Evolutionary conservation across 192 early-diverging fungal species (phyloP).

Genomic region (Dimargaris xerosporica): DNA sequence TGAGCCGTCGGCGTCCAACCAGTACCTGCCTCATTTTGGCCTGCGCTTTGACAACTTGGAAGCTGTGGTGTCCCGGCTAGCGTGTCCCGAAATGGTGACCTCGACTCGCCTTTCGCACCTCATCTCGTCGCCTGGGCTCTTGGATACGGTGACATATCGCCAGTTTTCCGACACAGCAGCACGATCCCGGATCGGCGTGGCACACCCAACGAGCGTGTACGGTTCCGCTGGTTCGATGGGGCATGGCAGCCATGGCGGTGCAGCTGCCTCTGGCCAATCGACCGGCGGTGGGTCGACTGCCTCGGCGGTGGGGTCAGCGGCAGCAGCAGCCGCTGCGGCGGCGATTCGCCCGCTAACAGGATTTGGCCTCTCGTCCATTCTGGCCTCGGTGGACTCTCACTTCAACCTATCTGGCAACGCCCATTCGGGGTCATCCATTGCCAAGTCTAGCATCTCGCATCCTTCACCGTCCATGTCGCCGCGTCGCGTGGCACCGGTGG

Average conservation of each 20-base stretch:
- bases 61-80: slow-evolving; percentile 20
- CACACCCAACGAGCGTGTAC: background rate
- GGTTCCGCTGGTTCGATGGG: too few species aligned
- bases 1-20: slow-evolving; percentile 26
- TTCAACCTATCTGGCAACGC: background rate
- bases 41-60: slow-evolving; percentile 13
- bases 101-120: slow-evolving; percentile 16
- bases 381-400: slow-evolving; percentile 3
- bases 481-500: too few species aligned
- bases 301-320: slow-evolving; percentile 5
- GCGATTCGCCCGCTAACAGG: slow-evolving; percentile 10
- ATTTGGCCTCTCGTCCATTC: slow-evolving; percentile 9
- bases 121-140: background rate
- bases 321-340: slow-evolving; percentile 8
- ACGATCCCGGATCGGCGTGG: background rate
- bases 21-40: slow-evolving; percentile 22
- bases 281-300: background rate
- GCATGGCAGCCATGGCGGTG: background rate
- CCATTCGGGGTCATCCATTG: too few species aligned
- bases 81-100: slow-evolving; percentile 30
- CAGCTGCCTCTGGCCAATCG: background rate
- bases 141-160: slow-evolving; percentile 2
- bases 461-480: too few species aligned
- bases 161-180: background rate
- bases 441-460: too few species aligned